These are phyloP conservation scores for Lactarius trivialis DNA, from an alignment of 768 basidiomycete species.

Conservation along the genomic window DNA sequence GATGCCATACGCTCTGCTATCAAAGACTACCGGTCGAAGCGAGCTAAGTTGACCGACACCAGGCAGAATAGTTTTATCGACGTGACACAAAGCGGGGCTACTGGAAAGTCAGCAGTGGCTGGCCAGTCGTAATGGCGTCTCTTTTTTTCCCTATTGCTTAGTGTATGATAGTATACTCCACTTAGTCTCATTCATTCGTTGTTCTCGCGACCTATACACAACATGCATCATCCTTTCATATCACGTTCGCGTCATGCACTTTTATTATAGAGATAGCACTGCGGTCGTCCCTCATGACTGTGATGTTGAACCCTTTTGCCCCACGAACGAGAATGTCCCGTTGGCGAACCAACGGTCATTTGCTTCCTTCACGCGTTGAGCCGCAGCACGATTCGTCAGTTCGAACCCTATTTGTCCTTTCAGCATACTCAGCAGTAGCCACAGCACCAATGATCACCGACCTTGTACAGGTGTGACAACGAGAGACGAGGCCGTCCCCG, in stretches of 20 bases:
- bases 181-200: neutral
- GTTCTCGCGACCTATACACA: neutral
- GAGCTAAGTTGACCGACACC: slow-evolving; percentile 43
- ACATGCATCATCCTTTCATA: neutral
- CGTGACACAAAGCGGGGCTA: slow-evolving; percentile 51
- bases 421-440: neutral
- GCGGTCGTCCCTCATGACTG: neutral
- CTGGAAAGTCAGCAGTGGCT: slow-evolving; percentile 49
- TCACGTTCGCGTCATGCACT: neutral
- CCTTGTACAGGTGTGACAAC: slow-evolving; percentile 97
- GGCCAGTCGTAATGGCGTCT: slow-evolving; percentile 31
- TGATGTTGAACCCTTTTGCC: slow-evolving; percentile 40
- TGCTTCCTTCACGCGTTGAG: slow-evolving; percentile 88
- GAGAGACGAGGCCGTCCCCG: slow-evolving; percentile 86
- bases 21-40: slow-evolving; percentile 89
- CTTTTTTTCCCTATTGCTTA: slow-evolving; percentile 1
- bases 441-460: slow-evolving; percentile 27
- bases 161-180: slow-evolving; percentile 12
- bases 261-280: neutral
- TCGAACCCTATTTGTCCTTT: slow-evolving; percentile 62
- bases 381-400: slow-evolving; percentile 84
- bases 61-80: slow-evolving; percentile 64
- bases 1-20: slow-evolving; percentile 99
- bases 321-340: slow-evolving; percentile 76
- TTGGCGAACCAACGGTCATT: slow-evolving; percentile 96